Conservation (phyloP, 2,329 filamentous ascomycete species). For the Fusarium continuum region DNA sequence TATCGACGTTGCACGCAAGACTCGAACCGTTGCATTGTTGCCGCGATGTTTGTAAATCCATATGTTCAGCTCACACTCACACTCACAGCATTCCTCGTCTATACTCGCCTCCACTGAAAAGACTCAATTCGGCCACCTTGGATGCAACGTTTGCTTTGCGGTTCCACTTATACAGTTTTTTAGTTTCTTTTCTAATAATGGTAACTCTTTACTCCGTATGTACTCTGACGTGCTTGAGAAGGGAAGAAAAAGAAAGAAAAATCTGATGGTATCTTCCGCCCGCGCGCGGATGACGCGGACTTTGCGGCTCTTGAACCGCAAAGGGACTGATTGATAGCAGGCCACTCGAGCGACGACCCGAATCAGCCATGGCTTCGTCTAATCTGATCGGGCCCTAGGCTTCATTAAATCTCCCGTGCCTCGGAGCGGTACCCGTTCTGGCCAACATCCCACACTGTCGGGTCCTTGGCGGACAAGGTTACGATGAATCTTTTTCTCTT, state of each 20-base stretch:
- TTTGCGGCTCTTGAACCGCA: neutral
- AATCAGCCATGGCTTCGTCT: neutral
- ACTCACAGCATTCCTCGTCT: neutral
- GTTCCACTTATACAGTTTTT: neutral
- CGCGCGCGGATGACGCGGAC: conserved; percentile 28
- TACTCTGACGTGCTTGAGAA: neutral
- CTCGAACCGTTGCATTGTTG: neutral
- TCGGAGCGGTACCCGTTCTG: neutral
- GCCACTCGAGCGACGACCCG: neutral
- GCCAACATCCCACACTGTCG: conserved; percentile 10
- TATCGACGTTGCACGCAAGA: neutral
- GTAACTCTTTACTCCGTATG: too few species aligned
- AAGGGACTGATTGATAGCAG: conserved; percentile 30
- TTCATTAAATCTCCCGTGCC: neutral
- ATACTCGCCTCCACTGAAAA: neutral
- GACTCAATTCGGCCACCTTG: neutral
- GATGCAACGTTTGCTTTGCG: neutral
- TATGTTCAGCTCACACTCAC: neutral
- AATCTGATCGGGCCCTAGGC: too few species aligned
- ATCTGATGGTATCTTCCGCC: neutral
- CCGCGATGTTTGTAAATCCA: too few species aligned
- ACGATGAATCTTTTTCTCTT: neutral
- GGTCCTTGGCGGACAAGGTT: conserved; percentile 17
- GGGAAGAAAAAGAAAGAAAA: neutral
- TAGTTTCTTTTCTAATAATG: neutral